Conservation (phyloP, 176 grass and related monocot genomes). For the Juncus effusus region DNA sequence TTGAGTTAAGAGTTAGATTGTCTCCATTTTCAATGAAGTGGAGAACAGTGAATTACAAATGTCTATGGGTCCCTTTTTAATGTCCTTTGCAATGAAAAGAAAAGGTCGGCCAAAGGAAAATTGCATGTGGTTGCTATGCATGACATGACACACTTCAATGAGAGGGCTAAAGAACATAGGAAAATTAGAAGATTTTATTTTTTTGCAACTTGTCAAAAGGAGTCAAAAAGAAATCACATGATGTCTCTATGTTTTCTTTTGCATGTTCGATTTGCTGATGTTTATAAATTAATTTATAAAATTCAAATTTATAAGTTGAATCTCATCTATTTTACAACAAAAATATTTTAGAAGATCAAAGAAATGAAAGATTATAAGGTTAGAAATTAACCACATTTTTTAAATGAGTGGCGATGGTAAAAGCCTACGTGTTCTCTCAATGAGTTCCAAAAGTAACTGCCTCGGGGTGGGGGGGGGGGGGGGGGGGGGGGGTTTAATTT, state of each 20-base stretch:
- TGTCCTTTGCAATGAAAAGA: conserved; percentile 42
- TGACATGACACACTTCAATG: conserved; percentile 48
- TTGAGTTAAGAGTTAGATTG: not conserved
- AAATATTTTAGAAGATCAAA: too few relatives aligned
- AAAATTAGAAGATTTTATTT: conserved; percentile 12
- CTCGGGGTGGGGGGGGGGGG: too few relatives aligned
- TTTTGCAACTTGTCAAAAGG: conserved; percentile 33
- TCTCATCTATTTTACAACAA: too few relatives aligned
- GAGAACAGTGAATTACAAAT: conserved; percentile 14
- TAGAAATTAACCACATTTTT: too few relatives aligned
- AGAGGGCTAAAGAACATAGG: conserved; percentile 17
- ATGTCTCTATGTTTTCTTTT: conserved; percentile 14
- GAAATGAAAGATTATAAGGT: too few relatives aligned
- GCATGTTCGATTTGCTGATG: too few relatives aligned
- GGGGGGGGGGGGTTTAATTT: too few relatives aligned
- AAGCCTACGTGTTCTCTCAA: too few relatives aligned
- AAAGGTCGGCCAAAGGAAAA: conserved; percentile 13
- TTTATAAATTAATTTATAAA: too few relatives aligned
- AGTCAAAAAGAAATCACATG: conserved; percentile 52
- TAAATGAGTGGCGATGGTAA: too few relatives aligned
- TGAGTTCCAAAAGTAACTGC: too few relatives aligned
- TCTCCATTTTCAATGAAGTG: not conserved
- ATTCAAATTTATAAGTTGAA: too few relatives aligned
- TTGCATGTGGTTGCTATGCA: conserved; percentile 53
- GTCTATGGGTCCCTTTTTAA: conserved; percentile 6